Base-by-base conservation (phyloP, 257 asterid species). In the Solanum clarkiae region DNA sequence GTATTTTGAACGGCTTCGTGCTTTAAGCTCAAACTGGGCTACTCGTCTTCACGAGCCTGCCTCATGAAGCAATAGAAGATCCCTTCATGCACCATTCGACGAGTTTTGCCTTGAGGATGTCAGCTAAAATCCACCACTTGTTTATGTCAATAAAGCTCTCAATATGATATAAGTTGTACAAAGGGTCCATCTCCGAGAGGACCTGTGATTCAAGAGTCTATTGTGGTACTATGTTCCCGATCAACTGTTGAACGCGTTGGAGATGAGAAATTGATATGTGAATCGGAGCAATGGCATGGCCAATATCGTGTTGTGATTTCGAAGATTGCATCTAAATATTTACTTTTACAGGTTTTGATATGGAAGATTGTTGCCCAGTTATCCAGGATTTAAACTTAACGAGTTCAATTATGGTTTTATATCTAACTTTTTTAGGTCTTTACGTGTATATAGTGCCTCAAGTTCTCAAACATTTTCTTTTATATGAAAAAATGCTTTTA, bases 1-100 rank as follows among this genome's bases (percentile, higher is more conserved):
- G 82, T 88, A 91, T 87, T 89, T 88, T n/a, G 87, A 86, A 59
- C 87, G 90, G 15, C 93, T 91, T 60, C 85, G 92, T 51, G 81
- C 74, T 69, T 71, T 91, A 85, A 91, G 91, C 86, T 84, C 91
- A 8, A 62, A 17, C 26, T 88, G 92, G 92, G 54, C 84, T 36
- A 89, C 77, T 26, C 74, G 89, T 66, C 68, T 74, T 16, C 59
- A 42, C 16, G 90, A 92, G 77, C 80, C 92, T 17, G 84, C 92
- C 84, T 87, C 88, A 90, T 51, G 65, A 84, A 70, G 80, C 72
- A 54, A 32, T 49, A 26, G 74, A 69, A 74, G 81, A 87, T 18
- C 81, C 15, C 16, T 24, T 68, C 5, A 45, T 66, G 80, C 55
- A 62, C 60, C 66, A 80, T 60, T 81, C 56, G 26, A 80, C 29